Conservation (phyloP, 768 basidiomycete genomes). For the Mycena latifolia region DNA sequence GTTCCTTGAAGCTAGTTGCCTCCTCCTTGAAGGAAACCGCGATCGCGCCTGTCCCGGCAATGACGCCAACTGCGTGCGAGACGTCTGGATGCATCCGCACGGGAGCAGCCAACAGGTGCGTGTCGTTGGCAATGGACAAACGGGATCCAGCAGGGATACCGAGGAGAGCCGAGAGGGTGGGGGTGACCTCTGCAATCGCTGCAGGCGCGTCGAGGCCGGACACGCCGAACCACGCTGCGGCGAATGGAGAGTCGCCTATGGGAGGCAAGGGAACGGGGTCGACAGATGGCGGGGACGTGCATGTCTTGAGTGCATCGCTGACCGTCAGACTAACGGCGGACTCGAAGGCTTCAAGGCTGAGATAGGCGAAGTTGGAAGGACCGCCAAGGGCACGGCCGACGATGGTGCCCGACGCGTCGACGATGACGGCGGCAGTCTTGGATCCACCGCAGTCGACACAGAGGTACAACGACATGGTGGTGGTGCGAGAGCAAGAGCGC, state of each 20-base stretch:
- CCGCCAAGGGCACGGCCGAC: conserved; percentile 78
- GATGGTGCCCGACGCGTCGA: conserved; percentile 66
- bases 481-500: conserved; percentile 22
- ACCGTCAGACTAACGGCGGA: conserved; percentile 65
- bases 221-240: conserved; percentile 85
- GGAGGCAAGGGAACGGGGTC: conserved; percentile 54
- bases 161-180: conserved; percentile 67
- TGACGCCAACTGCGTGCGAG: conserved; percentile 74
- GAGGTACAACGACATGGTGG: conserved; percentile 72
- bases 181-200: conserved; percentile 68
- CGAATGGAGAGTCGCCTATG: conserved; percentile 56
- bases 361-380: conserved; percentile 89
- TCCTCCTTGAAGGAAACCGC: conserved; percentile 72
- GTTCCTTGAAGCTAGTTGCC: conserved; percentile 61
- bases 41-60: conserved; percentile 87
- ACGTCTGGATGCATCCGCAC: conserved; percentile 72
- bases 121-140: conserved; percentile 83
- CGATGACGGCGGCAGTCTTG: conserved; percentile 85
- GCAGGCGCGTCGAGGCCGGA: conserved; percentile 85
- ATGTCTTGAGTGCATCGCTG: conserved; percentile 64
- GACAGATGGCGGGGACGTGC: conserved; percentile 50
- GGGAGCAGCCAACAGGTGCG: conserved; percentile 86
- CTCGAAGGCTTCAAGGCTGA: conserved; percentile 72
- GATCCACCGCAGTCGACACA: conserved; percentile 93
- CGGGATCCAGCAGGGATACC: conserved; percentile 66